Base-by-base conservation (phyloP, 2,329 filamentous ascomycete genomes). In the Pezicula radicicola region DNA sequence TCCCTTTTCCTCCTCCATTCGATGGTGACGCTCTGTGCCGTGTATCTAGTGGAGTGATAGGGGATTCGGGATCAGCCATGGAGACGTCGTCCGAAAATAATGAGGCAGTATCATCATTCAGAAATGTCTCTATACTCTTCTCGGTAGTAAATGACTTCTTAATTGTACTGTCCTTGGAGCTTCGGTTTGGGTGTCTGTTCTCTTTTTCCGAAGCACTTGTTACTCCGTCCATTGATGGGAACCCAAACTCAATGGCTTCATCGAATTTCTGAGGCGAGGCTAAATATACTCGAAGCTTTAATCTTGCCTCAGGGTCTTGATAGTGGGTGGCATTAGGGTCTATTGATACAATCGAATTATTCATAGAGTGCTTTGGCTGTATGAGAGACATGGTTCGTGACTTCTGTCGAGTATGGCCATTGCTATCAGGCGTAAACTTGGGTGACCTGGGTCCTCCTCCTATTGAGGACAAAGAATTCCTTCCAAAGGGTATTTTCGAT, bases 191-290 rank as follows among this genome's bases (percentile, higher is more conserved):
- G 10, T 57, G 51, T 45, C 53, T 63, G 36, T 65, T 58, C 13
- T 71, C 69, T 8, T 67, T 65, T 19, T 68, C 62, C 3, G 68
- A 56, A 2, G 60, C 61, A n/a, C 70, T 60, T 3, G 67, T 59
- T 18, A 71, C 56, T 7, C 62, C 70, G 33, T 83, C 78, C 35
- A 75, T 75, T 0, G 86, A 84, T 0, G 91, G 91, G 62, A 97
- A 97, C 0, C 93, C 93, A 69, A 95, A 97, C 66, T 96, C 89
- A 48, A 97, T 82, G 1, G 90, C 91, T 70, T 97, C 93, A 66
- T 97, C 93, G 61, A 97, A 97, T 66, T 96, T 96, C 60, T 96
- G 89, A 1, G 92, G 88, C 1, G 91, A 96, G 7, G 89, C 88
- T 18, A 96, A 80, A 63, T 92, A 96, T 6, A 90, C 84, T 12